Percentiles rank a stretch among this genome's conserved stretches.
These are phyloP conservation scores for Pyrenophora tritici-repentis DNA, from an alignment of 2,329 filamentous ascomycete species.

Conservation along the genomic window DNA sequence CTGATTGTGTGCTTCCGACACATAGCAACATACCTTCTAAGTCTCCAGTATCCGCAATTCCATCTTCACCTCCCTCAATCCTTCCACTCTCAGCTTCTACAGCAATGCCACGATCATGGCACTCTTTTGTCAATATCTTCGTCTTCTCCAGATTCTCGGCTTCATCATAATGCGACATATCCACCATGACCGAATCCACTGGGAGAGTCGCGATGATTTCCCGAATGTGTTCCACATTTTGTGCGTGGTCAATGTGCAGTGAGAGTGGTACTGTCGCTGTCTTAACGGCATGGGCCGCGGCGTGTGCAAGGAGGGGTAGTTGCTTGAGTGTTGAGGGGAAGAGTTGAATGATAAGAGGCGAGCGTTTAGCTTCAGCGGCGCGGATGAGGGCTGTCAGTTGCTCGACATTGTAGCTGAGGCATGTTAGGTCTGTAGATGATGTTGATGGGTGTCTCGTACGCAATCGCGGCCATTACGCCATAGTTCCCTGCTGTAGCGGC, in stretches of 20 bases:
- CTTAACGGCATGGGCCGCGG: slow-evolving; percentile 50
- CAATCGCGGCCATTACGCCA: slow-evolving; percentile 58
- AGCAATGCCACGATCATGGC: slow-evolving; percentile 66
- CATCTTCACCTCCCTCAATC: slow-evolving; percentile 75
- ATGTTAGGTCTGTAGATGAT: slow-evolving; percentile 2
- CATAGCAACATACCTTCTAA: slow-evolving; percentile 53
- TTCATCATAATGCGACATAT: slow-evolving; percentile 75
- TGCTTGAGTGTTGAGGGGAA: slow-evolving; percentile 69
- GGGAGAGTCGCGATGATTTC: slow-evolving; percentile 53
- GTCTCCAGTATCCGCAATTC: slow-evolving; percentile 69
- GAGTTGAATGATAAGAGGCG: slow-evolving; percentile 45
- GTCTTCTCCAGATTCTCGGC: slow-evolving; percentile 71
- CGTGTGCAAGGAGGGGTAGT: slow-evolving; percentile 56
- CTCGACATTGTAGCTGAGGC: slow-evolving; percentile 42
- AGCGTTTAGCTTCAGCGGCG: slow-evolving; percentile 42
- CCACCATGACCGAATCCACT: slow-evolving; percentile 77
- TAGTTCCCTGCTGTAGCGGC: slow-evolving; percentile 61
- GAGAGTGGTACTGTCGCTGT: slow-evolving; percentile 51
- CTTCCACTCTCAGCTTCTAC: slow-evolving; percentile 72
- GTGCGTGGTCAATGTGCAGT: slow-evolving; percentile 56
- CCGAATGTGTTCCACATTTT: slow-evolving; percentile 51
- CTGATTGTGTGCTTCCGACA: neutral
- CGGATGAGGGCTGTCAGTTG: slow-evolving; percentile 42
- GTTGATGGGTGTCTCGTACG: slow-evolving; percentile 21
- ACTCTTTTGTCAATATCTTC: slow-evolving; percentile 63